These are phyloP conservation scores for Ceratocystis cubensis DNA, from an alignment of 2,329 filamentous ascomycete species.

Conservation along the genomic window DNA sequence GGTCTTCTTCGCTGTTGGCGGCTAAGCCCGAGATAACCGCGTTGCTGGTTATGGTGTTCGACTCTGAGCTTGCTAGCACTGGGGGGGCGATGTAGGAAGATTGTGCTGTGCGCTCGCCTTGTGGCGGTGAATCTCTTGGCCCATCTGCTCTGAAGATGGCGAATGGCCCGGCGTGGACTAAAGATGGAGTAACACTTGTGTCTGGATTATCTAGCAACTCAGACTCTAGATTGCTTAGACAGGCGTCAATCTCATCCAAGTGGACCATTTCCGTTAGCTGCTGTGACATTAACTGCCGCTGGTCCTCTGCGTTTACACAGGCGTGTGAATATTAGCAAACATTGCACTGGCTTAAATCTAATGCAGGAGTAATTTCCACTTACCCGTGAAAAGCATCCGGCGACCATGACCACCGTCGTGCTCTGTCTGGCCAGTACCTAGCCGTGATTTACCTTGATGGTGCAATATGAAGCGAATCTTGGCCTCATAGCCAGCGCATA, in stretches of 20 bases:
- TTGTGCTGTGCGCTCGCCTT: not conserved
- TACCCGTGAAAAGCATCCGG: conserved; percentile 18
- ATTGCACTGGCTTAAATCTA: not conserved
- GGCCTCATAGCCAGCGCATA: conserved; percentile 17
- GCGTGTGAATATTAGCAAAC: not conserved
- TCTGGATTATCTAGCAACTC: not conserved
- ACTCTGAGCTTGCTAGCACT: not conserved
- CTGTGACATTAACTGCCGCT: conserved; percentile 14
- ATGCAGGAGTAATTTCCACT: not conserved
- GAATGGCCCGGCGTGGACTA: conserved; percentile 7
- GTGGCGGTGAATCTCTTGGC: not conserved
- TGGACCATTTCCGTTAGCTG: not conserved
- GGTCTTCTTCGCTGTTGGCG: not conserved
- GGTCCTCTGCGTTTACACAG: not conserved
- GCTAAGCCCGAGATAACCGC: not conserved
- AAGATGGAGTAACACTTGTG: not conserved
- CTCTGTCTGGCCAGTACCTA: not conserved
- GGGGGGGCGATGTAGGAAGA: not conserved
- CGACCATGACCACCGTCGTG: conserved; percentile 17
- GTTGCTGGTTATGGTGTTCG: too few relatives aligned
- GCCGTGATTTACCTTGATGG: not conserved
- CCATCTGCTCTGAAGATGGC: conserved; percentile 5
- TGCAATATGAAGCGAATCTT: conserved; percentile 19
- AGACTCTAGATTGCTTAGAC: conserved; percentile 1
- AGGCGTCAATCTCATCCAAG: not conserved